Percentiles rank a stretch among this genome's conserved stretches.
Evolutionary conservation across 148 eudicot species (phyloP).

Genomic region (Bassia scoparia): DNA sequence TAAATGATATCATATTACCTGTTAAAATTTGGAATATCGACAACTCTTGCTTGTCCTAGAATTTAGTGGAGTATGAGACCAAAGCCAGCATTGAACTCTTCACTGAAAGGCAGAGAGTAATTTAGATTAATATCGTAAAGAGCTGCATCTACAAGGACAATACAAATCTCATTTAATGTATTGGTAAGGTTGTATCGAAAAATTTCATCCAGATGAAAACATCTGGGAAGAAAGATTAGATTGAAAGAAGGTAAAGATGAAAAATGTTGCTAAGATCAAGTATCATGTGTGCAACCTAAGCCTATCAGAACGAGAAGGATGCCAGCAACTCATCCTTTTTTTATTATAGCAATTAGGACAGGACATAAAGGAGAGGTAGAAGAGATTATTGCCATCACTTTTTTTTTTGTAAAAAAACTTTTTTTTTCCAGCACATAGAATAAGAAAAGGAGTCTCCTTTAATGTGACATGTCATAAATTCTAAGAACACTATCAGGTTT

Average conservation of each 20-base stretch:
- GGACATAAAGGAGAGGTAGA: no score
- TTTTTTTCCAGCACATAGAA: no score
- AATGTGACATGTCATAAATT: no score
- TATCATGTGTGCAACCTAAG: neutral
- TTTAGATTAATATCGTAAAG: neutral
- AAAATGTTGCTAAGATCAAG: neutral
- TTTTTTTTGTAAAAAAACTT: no score
- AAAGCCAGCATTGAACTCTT: constrained; percentile 94
- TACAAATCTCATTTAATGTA: neutral
- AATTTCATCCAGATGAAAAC: neutral
- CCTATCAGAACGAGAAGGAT: neutral
- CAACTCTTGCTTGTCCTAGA: constrained; percentile 84
- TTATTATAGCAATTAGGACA: no score
- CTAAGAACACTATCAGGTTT: no score
- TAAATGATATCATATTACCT: constrained; percentile 47
- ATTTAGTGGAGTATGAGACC: constrained; percentile 90
- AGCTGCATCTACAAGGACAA: neutral
- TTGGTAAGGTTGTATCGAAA: neutral
- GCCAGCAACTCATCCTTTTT: no score
- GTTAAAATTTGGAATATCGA: constrained; percentile 66
- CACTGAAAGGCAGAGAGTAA: constrained; percentile 48
- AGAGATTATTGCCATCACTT: no score
- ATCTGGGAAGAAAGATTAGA: neutral
- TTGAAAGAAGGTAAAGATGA: neutral
- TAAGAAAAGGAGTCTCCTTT: no score